A percentile compares a stretch with the other conserved stretches of the same genome.
These are phyloP conservation scores for Benincasa hispida DNA, from an alignment of 306 rosid species.

Conservation along the genomic window DNA sequence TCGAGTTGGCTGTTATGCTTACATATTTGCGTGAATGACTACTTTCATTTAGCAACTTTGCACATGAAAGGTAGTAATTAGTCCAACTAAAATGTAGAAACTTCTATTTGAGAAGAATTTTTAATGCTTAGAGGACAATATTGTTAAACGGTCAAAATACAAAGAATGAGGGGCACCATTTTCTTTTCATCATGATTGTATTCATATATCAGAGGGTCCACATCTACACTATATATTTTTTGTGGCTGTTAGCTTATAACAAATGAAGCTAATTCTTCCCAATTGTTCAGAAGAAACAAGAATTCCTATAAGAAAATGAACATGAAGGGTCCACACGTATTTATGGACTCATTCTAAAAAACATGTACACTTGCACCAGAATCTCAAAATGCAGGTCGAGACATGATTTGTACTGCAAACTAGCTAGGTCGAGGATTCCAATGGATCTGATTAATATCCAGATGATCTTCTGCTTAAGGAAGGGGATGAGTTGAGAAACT, in stretches of 20 bases:
- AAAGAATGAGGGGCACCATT: not conserved
- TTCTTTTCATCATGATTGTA: not conserved
- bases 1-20: not conserved
- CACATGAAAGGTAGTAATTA: not conserved
- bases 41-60: not conserved
- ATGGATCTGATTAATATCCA: not conserved
- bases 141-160: not conserved
- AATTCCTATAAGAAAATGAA: slow-evolving; percentile 1
- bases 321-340: not conserved
- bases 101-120: not conserved
- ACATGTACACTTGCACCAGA: not conserved
- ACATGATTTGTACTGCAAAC: not conserved
- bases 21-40: not conserved
- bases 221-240: not conserved
- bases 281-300: not conserved
- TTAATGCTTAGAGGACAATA: not conserved
- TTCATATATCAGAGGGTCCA: not conserved
- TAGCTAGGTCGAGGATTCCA: not conserved
- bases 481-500: slow-evolving; percentile 57
- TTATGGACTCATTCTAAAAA: not conserved
- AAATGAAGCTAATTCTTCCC: not conserved
- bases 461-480: slow-evolving; percentile 31
- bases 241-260: not conserved
- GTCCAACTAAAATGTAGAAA: not conserved
- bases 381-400: not conserved